A percentile compares a stretch with the other conserved stretches of the same genome.
Conservation (phyloP, 768 basidiomycete genomes). For the Tulasnella sp. region DNA sequence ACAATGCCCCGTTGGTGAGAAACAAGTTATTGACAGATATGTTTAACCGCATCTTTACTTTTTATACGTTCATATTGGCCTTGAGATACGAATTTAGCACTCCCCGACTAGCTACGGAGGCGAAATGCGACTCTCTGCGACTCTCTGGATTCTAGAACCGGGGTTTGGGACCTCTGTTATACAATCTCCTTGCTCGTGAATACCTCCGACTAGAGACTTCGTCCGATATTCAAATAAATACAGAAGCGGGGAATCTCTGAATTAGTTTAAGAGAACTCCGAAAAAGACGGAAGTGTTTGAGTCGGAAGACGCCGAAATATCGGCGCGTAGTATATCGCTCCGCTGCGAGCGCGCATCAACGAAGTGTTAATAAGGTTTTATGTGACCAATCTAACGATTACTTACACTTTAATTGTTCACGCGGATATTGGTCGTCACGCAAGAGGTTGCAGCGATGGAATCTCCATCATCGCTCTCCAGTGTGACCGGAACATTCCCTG, state of each 20-base stretch:
- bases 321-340: background rate
- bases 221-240: background rate
- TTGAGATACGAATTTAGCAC: no score
- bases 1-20: no score
- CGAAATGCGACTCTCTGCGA: no score
- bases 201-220: background rate
- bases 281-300: background rate
- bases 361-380: background rate
- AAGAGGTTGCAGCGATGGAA: background rate
- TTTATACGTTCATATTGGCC: no score
- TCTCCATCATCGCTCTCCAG: background rate
- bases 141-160: no score
- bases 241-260: background rate
- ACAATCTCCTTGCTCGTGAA: background rate
- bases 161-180: background rate
- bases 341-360: background rate
- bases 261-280: background rate
- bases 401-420: background rate
- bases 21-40: no score
- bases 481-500: background rate
- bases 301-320: background rate
- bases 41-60: no score
- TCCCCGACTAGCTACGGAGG: no score
- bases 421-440: background rate
- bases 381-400: background rate